These are phyloP conservation scores for Pseudozyma sp. DNA, from an alignment of 1,284 basidiomycete species.

Conservation along the genomic window DNA sequence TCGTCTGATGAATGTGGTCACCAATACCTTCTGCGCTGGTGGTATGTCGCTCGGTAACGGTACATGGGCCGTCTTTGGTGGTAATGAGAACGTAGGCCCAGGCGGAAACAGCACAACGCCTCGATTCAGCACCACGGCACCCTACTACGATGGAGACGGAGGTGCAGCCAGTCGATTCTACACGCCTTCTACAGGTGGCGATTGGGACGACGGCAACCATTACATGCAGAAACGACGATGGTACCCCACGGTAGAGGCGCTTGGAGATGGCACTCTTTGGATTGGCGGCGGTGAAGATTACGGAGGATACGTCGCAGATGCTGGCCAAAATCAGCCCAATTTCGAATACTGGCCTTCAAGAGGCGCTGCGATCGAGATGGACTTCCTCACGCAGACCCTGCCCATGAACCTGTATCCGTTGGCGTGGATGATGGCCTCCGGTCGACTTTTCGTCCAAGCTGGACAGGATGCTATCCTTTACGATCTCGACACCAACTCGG, in stretches of 20 bases:
- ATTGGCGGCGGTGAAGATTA: slow-evolving; percentile 39
- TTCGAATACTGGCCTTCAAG: slow-evolving; percentile 46
- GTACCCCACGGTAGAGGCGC: slow-evolving; percentile 50
- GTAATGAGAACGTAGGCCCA: slow-evolving; percentile 64
- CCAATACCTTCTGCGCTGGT: slow-evolving; percentile 69
- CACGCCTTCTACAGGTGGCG: slow-evolving; percentile 17
- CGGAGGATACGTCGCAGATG: slow-evolving; percentile 40
- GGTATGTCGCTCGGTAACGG: slow-evolving; percentile 67
- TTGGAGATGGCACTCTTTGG: slow-evolving; percentile 43
- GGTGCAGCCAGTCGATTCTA: slow-evolving; percentile 44
- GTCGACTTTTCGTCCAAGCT: slow-evolving; percentile 59
- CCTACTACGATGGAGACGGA: slow-evolving; percentile 48
- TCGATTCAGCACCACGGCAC: slow-evolving; percentile 24
- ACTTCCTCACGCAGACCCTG: slow-evolving; percentile 37
- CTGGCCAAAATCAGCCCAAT: slow-evolving; percentile 43
- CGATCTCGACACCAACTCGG: slow-evolving; percentile 30
- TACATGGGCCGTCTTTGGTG: slow-evolving; percentile 64
- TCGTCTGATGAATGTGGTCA: slow-evolving; percentile 61
- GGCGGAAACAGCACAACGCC: slow-evolving; percentile 51
- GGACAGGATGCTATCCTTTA: slow-evolving; percentile 44
- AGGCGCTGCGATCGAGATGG: slow-evolving; percentile 40
- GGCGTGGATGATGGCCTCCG: slow-evolving; percentile 58
- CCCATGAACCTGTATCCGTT: slow-evolving; percentile 61
- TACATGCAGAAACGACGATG: slow-evolving; percentile 40
- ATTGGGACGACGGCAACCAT: slow-evolving; percentile 38